A percentile compares a stretch with the other conserved stretches of the same genome.
These are phyloP conservation scores for Meyerozyma guilliermondii DNA, from an alignment of 1,139 yeast species.

Conservation along the genomic window DNA sequence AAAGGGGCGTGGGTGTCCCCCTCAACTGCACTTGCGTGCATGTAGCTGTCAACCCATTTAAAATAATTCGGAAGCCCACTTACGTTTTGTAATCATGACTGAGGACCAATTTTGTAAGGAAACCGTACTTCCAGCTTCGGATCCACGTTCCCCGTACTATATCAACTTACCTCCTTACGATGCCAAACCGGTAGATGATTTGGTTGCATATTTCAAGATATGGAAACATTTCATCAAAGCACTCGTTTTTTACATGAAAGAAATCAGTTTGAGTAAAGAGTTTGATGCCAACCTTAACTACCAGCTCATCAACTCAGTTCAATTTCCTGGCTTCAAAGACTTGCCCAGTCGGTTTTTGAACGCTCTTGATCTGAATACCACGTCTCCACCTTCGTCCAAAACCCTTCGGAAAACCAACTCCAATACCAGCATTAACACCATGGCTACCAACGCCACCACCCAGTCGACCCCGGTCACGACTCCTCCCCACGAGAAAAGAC, in stretches of 20 bases:
- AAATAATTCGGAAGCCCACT: neutral
- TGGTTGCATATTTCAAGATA: constrained; percentile 55
- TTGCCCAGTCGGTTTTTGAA: constrained; percentile 18
- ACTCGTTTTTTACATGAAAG: constrained; percentile 55
- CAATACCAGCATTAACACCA: constrained; percentile 3
- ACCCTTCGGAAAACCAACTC: neutral
- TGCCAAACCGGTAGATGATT: constrained; percentile 45
- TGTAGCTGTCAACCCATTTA: neutral
- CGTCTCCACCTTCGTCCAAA: neutral
- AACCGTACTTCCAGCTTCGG: constrained; percentile 29
- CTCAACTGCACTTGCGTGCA: constrained; percentile 1
- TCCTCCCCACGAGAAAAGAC: constrained; percentile 14
- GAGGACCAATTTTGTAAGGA: constrained; percentile 20
- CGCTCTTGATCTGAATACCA: neutral
- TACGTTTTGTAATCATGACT: neutral
- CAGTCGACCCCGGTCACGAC: neutral
- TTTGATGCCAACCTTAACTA: constrained; percentile 62
- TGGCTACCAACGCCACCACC: neutral
- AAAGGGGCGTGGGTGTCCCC: constrained; percentile 3
- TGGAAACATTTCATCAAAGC: constrained; percentile 71
- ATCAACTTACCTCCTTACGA: constrained; percentile 35
- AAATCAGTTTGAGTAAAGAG: constrained; percentile 60
- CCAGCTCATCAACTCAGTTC: constrained; percentile 57
- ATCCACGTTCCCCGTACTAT: constrained; percentile 36
- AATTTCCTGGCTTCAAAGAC: constrained; percentile 47